These are phyloP conservation scores for Debaryomyces udenii DNA, from an alignment of 1,139 yeast genomes.

Conservation along the genomic window DNA sequence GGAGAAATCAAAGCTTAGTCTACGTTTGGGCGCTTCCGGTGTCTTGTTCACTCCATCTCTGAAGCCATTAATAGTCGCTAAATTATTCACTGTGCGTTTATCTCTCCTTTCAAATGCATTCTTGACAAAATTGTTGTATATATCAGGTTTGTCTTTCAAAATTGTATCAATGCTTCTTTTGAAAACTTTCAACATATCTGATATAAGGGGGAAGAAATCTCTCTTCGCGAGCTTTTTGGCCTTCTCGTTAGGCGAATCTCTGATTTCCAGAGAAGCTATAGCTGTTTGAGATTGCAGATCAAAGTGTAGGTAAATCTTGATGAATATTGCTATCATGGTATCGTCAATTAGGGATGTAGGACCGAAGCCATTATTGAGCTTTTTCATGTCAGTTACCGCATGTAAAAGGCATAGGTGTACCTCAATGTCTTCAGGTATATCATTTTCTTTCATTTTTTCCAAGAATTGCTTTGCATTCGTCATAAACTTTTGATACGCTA, in stretches of 20 bases:
- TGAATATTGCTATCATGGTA: conserved; percentile 63
- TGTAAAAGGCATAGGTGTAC: conserved; percentile 47
- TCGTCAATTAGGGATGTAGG: conserved; percentile 81
- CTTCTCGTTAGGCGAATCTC: conserved; percentile 38
- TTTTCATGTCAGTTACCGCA: conserved; percentile 65
- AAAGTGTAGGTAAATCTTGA: conserved; percentile 48
- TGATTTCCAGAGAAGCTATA: conserved; percentile 6
- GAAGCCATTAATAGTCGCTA: no score
- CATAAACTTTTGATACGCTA: conserved; percentile 51
- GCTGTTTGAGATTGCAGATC: conserved; percentile 12
- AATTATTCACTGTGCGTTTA: background rate
- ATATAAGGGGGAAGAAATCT: conserved; percentile 47
- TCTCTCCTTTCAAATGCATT: background rate
- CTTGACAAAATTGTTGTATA: conserved; percentile 34
- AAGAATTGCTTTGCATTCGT: conserved; percentile 40
- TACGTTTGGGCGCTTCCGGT: no score
- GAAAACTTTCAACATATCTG: conserved; percentile 35
- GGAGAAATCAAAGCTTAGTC: no score
- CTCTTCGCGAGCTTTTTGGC: conserved; percentile 45
- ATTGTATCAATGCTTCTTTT: conserved; percentile 36
- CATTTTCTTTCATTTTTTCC: conserved; percentile 31
- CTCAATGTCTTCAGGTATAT: conserved; percentile 31
- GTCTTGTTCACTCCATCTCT: no score
- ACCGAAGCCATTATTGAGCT: conserved; percentile 79
- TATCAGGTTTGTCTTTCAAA: conserved; percentile 33